Evolutionary conservation across 164 flowering plant species (phyloP).

Genomic region (Piper longum): DNA sequence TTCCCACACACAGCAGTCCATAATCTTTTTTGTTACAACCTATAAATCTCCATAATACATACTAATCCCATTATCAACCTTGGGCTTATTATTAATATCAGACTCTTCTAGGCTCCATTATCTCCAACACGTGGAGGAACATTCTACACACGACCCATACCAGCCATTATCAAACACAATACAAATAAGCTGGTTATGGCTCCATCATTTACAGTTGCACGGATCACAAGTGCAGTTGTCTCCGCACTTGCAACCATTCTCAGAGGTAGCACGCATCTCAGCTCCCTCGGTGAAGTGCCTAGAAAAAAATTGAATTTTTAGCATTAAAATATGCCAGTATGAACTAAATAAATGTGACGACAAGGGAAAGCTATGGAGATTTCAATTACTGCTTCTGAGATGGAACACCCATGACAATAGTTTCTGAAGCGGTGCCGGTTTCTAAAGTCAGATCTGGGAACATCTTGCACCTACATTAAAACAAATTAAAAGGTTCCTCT

Average conservation of each 20-base stretch:
- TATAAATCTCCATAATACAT: too few species aligned
- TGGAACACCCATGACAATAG: conserved; percentile 27
- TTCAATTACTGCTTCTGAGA: conserved; percentile 21
- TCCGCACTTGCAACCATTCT: conserved; percentile 20
- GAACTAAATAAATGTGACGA: background rate
- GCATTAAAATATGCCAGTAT: background rate
- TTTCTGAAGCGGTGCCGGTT: conserved; percentile 20
- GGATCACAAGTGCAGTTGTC: conserved; percentile 22
- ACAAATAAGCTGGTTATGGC: too few species aligned
- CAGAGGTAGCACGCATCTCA: conserved; percentile 12
- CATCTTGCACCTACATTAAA: conserved; percentile 33
- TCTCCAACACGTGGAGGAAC: too few species aligned
- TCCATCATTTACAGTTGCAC: conserved; percentile 19
- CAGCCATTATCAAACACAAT: too few species aligned
- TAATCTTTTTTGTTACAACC: too few species aligned
- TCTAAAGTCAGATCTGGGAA: conserved; percentile 34
- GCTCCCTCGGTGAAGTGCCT: conserved; percentile 11
- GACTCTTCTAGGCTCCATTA: too few species aligned
- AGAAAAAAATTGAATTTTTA: background rate
- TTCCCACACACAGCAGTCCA: too few species aligned
- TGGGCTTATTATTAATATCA: too few species aligned
- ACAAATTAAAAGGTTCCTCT: background rate
- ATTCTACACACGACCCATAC: too few species aligned
- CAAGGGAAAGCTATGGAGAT: too few species aligned
- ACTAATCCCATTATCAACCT: too few species aligned